phyloP scores from a whole-genome alignment of 257 asterid genomes.

The Gentiana straminea region DNA sequence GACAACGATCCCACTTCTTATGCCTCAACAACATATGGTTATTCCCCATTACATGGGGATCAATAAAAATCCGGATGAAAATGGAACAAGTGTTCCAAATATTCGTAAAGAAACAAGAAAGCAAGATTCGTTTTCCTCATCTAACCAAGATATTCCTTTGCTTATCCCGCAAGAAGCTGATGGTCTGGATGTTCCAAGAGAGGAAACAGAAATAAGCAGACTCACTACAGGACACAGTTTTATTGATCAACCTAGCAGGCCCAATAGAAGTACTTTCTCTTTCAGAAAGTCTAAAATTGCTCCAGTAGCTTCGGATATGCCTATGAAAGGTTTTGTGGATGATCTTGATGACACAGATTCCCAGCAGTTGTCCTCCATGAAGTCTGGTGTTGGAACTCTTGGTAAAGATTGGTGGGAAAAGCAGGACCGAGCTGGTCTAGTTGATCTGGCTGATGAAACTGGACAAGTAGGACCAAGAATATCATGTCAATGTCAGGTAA shows the following conservation, averaged over 20 bases:
- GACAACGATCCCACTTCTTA: conserved; percentile 79
- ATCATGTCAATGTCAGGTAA: conserved; percentile 88
- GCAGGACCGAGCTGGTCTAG: conserved; percentile 78
- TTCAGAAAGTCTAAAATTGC: conserved; percentile 60
- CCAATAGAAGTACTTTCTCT: conserved; percentile 54
- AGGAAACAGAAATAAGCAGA: conserved; percentile 41
- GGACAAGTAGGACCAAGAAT: conserved; percentile 95
- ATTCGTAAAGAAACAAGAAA: conserved; percentile 26
- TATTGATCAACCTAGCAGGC: conserved; percentile 50
- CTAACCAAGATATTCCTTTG: conserved; percentile 81
- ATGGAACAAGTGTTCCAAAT: conserved; percentile 13
- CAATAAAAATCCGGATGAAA: conserved; percentile 26
- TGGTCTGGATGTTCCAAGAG: conserved; percentile 33
- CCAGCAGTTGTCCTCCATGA: conserved; percentile 43
- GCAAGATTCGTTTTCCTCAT: conserved; percentile 54
- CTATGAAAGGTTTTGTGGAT: conserved; percentile 88
- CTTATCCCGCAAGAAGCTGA: conserved; percentile 90
- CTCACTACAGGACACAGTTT: conserved; percentile 24
- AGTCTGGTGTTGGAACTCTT: conserved; percentile 29
- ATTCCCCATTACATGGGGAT: conserved; percentile 92
- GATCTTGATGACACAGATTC: conserved; percentile 31
- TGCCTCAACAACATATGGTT: conserved; percentile 99
- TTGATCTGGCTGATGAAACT: conserved; percentile 70
- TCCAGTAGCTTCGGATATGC: conserved; percentile 59
- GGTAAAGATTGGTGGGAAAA: conserved; percentile 85